phyloP scores from a whole-genome alignment of 139 green algal genomes.

The Chlamydomonas incerta region DNA sequence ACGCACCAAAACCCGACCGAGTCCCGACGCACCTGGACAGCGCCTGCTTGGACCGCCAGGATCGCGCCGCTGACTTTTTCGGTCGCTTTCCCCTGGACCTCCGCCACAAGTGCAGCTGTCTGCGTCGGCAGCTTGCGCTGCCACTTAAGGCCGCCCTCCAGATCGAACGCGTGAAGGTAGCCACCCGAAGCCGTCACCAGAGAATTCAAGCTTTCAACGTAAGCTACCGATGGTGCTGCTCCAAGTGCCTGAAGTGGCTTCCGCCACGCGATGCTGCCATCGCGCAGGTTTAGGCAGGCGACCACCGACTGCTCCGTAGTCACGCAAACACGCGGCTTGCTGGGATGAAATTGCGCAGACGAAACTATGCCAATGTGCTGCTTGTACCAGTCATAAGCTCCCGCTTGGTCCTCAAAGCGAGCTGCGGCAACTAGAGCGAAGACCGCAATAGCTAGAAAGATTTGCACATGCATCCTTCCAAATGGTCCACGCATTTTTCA shows the following conservation, averaged over 20 bases:
- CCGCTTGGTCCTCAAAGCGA: slow-evolving; percentile 79
- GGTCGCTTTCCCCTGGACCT: too few species aligned
- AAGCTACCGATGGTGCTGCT: background rate
- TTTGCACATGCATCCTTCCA: too few species aligned
- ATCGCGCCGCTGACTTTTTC: background rate
- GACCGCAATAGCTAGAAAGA: too few species aligned
- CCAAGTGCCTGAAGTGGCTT: background rate
- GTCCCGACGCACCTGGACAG: background rate
- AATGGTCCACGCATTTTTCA: too few species aligned
- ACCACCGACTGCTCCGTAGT: slow-evolving; percentile 64
- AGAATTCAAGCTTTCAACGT: background rate
- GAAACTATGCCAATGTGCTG: slow-evolving; percentile 70
- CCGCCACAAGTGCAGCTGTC: too few species aligned
- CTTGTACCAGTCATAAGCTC: slow-evolving; percentile 80
- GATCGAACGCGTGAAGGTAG: slow-evolving; percentile 64
- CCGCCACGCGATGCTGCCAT: slow-evolving; percentile 78
- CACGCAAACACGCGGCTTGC: slow-evolving; percentile 58
- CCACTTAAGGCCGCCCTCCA: slow-evolving; percentile 65
- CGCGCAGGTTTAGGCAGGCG: slow-evolving; percentile 64
- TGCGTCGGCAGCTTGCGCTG: background rate
- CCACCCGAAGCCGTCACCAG: slow-evolving; percentile 49
- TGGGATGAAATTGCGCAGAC: slow-evolving; percentile 49
- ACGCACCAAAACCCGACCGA: background rate
- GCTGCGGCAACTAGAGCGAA: background rate
- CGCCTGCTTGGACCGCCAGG: background rate